Evolutionary conservation across 805 yeast species (phyloP).

Genomic region (Scheffersomyces amazonensis): DNA sequence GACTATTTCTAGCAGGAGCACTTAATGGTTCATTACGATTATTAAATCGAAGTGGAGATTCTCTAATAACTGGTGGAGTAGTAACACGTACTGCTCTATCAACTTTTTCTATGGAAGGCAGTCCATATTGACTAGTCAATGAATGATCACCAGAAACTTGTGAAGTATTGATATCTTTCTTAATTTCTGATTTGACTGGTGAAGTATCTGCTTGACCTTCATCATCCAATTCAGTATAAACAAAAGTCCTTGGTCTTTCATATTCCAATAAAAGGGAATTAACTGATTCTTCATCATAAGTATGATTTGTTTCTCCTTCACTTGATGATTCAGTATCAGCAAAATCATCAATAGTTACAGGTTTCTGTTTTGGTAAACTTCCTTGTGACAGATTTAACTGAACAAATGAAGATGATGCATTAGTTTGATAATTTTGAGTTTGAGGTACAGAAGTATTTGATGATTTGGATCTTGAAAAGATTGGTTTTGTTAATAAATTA

Average conservation of each 20-base stretch:
- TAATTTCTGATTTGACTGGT: neutral
- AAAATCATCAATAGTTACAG: conserved; percentile 29
- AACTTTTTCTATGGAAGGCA: neutral
- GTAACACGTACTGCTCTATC: neutral
- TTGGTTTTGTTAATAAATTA: conserved; percentile 15
- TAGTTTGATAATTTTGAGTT: conserved; percentile 1
- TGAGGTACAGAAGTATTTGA: conserved; percentile 9
- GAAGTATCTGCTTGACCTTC: neutral
- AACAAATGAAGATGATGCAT: neutral
- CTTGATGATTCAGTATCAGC: conserved; percentile 32
- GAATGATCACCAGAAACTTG: neutral
- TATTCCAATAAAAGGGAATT: conserved; percentile 31
- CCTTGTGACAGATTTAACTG: neutral
- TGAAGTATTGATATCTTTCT: neutral
- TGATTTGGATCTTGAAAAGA: conserved; percentile 16
- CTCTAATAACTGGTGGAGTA: neutral
- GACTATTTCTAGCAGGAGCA: neutral
- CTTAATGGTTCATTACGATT: neutral
- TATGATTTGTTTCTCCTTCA: conserved; percentile 9
- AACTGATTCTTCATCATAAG: conserved; percentile 14
- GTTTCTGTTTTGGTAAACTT: conserved; percentile 9
- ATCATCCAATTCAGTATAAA: conserved; percentile 30
- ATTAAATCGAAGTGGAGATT: neutral
- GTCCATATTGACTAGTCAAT: neutral
- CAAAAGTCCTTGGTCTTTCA: conserved; percentile 9